These are phyloP conservation scores for Paecilomyces formosus DNA, from an alignment of 2,329 filamentous ascomycete genomes.

Conservation along the genomic window DNA sequence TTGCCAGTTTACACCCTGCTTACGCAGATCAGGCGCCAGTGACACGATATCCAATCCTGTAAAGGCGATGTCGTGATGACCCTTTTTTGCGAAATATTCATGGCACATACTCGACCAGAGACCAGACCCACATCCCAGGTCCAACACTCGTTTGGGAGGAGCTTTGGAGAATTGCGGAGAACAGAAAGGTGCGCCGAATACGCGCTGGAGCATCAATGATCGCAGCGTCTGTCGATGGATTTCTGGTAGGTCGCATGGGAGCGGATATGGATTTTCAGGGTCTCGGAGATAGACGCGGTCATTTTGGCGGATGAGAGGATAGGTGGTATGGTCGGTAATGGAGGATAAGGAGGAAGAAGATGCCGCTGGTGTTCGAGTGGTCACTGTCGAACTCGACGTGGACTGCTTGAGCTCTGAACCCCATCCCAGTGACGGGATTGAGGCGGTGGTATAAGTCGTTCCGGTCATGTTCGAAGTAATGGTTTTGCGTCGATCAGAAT, in stretches of 20 bases:
- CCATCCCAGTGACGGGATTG: not conserved
- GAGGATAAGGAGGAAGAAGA: conserved; percentile 26
- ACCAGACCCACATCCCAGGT: conserved; percentile 78
- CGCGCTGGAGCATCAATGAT: conserved; percentile 70
- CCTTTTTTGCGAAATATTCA: conserved; percentile 63
- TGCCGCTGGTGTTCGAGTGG: conserved; percentile 22
- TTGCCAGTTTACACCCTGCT: conserved; percentile 74
- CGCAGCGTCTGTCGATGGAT: conserved; percentile 80
- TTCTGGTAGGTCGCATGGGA: conserved; percentile 81
- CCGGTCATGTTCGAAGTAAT: not conserved
- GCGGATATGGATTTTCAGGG: conserved; percentile 63
- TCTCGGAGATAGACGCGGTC: conserved; percentile 79
- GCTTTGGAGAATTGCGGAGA: conserved; percentile 58
- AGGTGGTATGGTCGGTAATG: conserved; percentile 32
- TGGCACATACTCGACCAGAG: conserved; percentile 89
- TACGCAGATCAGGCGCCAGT: conserved; percentile 56
- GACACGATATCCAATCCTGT: conserved; percentile 77
- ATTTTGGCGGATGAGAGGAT: conserved; percentile 64
- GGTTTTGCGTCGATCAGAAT: not conserved
- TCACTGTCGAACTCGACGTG: conserved; percentile 22
- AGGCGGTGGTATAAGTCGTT: not conserved
- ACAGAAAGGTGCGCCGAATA: conserved; percentile 74
- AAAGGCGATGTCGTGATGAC: conserved; percentile 64
- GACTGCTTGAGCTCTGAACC: conserved; percentile 5
- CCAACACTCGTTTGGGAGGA: conserved; percentile 70